A percentile compares a stretch with the other conserved stretches of the same genome.
These are phyloP conservation scores for Saccharomyces kudriavzevii DNA, from an alignment of 805 yeast genomes.

Conservation along the genomic window DNA sequence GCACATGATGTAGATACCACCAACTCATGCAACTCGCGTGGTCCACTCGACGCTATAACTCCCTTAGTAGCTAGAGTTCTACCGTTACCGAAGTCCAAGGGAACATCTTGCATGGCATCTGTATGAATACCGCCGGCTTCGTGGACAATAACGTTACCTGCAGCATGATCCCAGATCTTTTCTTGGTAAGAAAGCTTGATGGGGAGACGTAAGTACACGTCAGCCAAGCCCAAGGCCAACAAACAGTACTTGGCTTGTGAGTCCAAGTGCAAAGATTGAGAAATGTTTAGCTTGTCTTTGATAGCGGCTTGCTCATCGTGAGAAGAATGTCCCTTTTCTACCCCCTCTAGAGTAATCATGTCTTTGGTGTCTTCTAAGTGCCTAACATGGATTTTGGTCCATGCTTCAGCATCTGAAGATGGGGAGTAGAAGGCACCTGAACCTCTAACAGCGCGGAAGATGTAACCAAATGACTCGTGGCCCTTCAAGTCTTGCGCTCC, in stretches of 20 bases:
- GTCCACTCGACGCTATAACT: conserved; percentile 68
- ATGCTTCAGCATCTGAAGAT: conserved; percentile 27
- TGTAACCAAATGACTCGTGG: conserved; percentile 25
- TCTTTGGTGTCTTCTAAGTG: conserved; percentile 15
- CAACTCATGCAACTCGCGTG: conserved; percentile 19
- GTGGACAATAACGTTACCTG: conserved; percentile 76
- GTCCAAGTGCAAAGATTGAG: conserved; percentile 71
- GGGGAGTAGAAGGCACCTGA: conserved; percentile 30
- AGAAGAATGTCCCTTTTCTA: conserved; percentile 90
- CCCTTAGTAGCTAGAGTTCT: conserved; percentile 77
- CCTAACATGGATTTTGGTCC: conserved; percentile 52
- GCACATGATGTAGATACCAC: conserved; percentile 20
- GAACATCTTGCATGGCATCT: conserved; percentile 62
- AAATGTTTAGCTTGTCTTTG: conserved; percentile 55
- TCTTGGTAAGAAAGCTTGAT: conserved; percentile 68
- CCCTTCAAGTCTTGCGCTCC: conserved; percentile 33
- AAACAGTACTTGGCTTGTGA: conserved; percentile 96
- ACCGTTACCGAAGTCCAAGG: conserved; percentile 78
- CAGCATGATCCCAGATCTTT: conserved; percentile 98
- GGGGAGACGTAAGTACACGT: conserved; percentile 84
- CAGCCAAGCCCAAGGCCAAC: conserved; percentile 84
- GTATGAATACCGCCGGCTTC: conserved; percentile 92
- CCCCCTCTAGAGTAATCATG: conserved; percentile 57
- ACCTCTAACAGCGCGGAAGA: conserved; percentile 28
- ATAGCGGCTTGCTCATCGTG: conserved; percentile 77